Conservation (phyloP, 139 green algal species). For the Gonium pectorale region DNA sequence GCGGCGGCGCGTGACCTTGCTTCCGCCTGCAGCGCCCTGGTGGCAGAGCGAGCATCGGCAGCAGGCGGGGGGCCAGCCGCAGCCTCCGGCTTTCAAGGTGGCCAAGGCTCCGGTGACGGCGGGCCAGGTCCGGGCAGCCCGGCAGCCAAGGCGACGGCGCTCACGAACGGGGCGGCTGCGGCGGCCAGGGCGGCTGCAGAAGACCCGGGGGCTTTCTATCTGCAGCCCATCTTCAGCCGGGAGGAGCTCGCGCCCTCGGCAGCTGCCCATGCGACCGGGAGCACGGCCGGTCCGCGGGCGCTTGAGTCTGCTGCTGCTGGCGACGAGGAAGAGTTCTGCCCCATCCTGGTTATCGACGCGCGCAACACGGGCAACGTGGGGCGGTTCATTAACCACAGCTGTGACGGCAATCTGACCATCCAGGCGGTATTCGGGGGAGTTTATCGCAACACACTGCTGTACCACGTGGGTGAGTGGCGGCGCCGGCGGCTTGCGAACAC, state of each 20-base stretch:
- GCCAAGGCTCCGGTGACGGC: not conserved
- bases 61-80: not conserved
- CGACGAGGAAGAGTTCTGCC: constrained; percentile 1
- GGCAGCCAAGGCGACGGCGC: not conserved
- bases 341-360: constrained; percentile 59
- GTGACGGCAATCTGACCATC: constrained; percentile 69
- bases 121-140: not conserved
- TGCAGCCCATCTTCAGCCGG: constrained; percentile 15
- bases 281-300: not conserved
- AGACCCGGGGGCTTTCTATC: constrained; percentile 33
- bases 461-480: constrained; percentile 52
- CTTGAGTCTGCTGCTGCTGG: not conserved
- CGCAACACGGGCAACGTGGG: constrained; percentile 68
- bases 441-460: constrained; percentile 57
- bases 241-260: not conserved
- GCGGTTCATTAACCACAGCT: constrained; percentile 85
- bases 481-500: not conserved
- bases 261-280: not conserved
- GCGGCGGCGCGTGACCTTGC: constrained; percentile 1
- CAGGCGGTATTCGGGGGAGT: constrained; percentile 63
- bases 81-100: no score
- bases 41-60: not conserved
- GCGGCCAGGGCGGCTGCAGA: not conserved
- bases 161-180: not conserved
- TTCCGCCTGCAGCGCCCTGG: not conserved